phyloP scores from a whole-genome alignment of 148 eudicot species.

The Cornus controversa region DNA sequence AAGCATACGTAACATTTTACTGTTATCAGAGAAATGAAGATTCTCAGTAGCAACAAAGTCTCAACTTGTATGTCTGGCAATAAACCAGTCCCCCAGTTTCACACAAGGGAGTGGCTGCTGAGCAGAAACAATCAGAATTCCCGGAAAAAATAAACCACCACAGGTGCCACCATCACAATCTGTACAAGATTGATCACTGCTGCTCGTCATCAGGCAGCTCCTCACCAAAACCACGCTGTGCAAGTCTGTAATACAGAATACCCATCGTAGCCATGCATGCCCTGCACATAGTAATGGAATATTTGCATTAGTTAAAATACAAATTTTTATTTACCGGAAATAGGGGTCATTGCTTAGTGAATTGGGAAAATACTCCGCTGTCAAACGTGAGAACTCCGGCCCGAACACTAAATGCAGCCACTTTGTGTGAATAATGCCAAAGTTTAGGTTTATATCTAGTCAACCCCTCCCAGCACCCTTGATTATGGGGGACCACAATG shows the following conservation, averaged over 20 bases:
- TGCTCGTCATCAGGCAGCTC: conserved; percentile 65
- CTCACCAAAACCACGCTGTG: conserved; percentile 77
- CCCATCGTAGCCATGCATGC: conserved; percentile 99
- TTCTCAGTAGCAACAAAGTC: conserved; percentile 10
- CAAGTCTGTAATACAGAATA: conserved; percentile 86
- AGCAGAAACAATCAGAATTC: neutral
- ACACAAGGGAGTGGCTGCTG: neutral
- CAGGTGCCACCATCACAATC: conserved; percentile 26
- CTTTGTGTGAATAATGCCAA: too few species aligned
- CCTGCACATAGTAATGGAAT: conserved; percentile 45
- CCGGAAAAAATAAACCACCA: neutral
- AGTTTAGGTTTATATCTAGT: too few species aligned
- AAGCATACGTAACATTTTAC: conserved; percentile 9
- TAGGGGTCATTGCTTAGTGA: neutral
- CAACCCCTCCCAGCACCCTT: too few species aligned
- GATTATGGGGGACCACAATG: too few species aligned
- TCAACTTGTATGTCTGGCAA: neutral
- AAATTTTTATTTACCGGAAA: too few species aligned
- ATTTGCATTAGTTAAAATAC: conserved; percentile 1
- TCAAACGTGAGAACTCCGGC: too few species aligned
- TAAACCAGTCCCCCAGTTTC: neutral
- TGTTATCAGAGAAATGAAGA: conserved; percentile 3
- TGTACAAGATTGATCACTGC: conserved; percentile 22
- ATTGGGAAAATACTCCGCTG: too few species aligned
- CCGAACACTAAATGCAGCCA: too few species aligned